These are phyloP conservation scores for Cyclotella kingstonii DNA, from an alignment of 108 stramenopile genomes.

Conservation along the genomic window DNA sequence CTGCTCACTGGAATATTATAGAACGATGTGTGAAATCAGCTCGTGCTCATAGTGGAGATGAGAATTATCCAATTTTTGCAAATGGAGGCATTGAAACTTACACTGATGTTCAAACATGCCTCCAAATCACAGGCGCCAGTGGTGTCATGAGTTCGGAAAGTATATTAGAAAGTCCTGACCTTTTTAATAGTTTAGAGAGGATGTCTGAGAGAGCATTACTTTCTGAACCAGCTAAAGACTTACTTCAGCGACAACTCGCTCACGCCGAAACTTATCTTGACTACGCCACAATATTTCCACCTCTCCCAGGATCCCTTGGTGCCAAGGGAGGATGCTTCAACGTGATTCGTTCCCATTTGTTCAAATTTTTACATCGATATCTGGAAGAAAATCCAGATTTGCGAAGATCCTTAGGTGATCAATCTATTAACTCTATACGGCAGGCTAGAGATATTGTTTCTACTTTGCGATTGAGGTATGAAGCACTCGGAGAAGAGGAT, in stretches of 20 bases:
- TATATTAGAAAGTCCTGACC: constrained; percentile 87
- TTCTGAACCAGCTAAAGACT: constrained; percentile 15
- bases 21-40: constrained; percentile 47
- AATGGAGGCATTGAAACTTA: constrained; percentile 93
- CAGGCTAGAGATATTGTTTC: constrained; percentile 56
- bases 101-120: constrained; percentile 65
- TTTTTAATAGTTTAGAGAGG: constrained; percentile 54
- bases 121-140: constrained; percentile 70
- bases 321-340: constrained; percentile 64
- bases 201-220: constrained; percentile 15
- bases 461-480: constrained; percentile 54
- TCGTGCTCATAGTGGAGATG: constrained; percentile 39
- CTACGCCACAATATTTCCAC: constrained; percentile 63
- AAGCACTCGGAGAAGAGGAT: constrained; percentile 43
- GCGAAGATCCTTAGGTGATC: constrained; percentile 56
- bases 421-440: constrained; percentile 31
- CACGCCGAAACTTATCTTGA: constrained; percentile 83
- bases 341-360: constrained; percentile 80
- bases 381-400: constrained; percentile 77
- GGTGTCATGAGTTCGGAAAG: constrained; percentile 95
- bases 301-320: constrained; percentile 76
- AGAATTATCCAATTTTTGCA: constrained; percentile 83
- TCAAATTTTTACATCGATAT: constrained; percentile 90
- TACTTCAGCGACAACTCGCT: constrained; percentile 69
- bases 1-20: constrained; percentile 63